Evolutionary conservation across 345 rosid species (phyloP).

Genomic region (Passiflora organensis): DNA sequence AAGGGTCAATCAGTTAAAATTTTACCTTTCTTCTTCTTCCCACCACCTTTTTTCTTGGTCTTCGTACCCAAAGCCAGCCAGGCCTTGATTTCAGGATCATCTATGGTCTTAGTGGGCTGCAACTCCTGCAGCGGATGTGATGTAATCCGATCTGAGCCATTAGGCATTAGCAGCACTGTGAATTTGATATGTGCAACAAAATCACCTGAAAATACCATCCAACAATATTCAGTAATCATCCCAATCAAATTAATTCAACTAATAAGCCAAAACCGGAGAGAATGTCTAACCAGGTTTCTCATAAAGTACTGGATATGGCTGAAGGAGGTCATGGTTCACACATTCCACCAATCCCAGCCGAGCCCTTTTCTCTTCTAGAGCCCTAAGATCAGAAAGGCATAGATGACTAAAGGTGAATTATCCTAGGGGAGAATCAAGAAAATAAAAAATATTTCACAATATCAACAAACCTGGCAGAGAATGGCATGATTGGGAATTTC

Average conservation of each 20-base stretch:
- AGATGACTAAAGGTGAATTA: neutral
- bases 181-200: conserved; percentile 85
- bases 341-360: conserved; percentile 92
- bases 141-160: conserved; percentile 89
- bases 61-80: conserved; percentile 92
- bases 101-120: conserved; percentile 63
- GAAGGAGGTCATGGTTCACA: conserved; percentile 89
- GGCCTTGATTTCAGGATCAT: conserved; percentile 90
- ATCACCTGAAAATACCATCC: conserved; percentile 48
- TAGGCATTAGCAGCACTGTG: conserved; percentile 92
- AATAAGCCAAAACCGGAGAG: neutral
- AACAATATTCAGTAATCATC: neutral
- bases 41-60: conserved; percentile 95
- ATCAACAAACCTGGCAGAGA: conserved; percentile 63
- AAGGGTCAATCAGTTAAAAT: neutral
- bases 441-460: neutral
- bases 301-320: conserved; percentile 93
- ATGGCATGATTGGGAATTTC: conserved; percentile 78
- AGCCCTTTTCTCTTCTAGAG: conserved; percentile 95
- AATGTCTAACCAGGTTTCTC: conserved; percentile 75
- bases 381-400: conserved; percentile 35
- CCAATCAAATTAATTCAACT: neutral
- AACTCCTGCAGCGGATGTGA: conserved; percentile 74
- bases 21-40: conserved; percentile 96
- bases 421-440: neutral